A percentile compares a stretch with the other conserved stretches of the same genome.
Evolutionary conservation across 164 flowering plant genomes (phyloP).

Genomic region (Protea cynaroides): DNA sequence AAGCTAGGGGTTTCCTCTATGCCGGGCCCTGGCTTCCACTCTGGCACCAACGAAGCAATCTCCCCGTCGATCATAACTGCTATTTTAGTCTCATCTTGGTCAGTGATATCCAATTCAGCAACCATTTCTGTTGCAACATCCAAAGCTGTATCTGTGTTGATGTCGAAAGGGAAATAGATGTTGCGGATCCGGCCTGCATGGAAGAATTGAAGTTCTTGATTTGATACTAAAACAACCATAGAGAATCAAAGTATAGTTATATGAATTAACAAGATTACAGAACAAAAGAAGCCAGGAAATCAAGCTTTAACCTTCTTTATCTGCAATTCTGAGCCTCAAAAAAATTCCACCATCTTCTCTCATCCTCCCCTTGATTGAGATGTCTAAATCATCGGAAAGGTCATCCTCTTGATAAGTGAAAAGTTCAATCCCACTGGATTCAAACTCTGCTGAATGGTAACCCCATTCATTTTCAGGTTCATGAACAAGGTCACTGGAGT

Average conservation of each 20-base stretch:
- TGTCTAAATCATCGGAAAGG: conserved; percentile 43
- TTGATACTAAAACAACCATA: background rate
- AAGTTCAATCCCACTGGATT: conserved; percentile 42
- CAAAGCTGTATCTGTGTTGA: conserved; percentile 71
- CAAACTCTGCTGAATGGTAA: conserved; percentile 30
- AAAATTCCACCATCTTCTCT: conserved; percentile 70
- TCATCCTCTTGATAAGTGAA: conserved; percentile 63
- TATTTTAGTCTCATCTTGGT: conserved; percentile 79
- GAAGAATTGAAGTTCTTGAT: background rate
- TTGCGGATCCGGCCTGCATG: conserved; percentile 70
- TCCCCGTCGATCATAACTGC: conserved; percentile 91
- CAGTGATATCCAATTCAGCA: conserved; percentile 70
- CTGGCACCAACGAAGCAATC: conserved; percentile 68
- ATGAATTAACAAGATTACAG: background rate
- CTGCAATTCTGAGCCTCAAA: conserved; percentile 74
- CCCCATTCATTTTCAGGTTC: conserved; percentile 37
- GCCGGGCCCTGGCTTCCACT: conserved; percentile 46
- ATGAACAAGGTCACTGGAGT: conserved; percentile 24
- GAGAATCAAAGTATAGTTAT: background rate
- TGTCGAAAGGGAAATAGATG: conserved; percentile 86
- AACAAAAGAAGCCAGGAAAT: background rate
- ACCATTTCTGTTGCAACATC: conserved; percentile 93
- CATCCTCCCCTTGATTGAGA: conserved; percentile 62
- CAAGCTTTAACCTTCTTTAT: conserved; percentile 60
- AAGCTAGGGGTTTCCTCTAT: conserved; percentile 30